Evolutionary conservation across 345 rosid species (phyloP).

Genomic region (Salix koriyanagi): DNA sequence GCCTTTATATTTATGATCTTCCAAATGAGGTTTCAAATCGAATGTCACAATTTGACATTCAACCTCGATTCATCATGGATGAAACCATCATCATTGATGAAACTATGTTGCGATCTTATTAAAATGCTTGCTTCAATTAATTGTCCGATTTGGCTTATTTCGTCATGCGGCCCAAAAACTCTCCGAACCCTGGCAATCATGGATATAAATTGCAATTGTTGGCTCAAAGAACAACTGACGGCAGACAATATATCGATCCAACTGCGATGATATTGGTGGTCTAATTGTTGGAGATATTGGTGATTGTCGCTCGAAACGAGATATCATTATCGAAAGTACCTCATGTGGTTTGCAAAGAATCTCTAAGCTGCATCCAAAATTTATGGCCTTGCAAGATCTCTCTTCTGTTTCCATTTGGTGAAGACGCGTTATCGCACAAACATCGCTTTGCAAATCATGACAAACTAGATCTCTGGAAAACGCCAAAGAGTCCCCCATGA

Average conservation of each 20-base stretch:
- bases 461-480: accelerated
- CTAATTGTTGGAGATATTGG: background rate
- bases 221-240: background rate
- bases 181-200: too few species aligned
- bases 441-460: background rate
- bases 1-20: too few species aligned
- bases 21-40: too few species aligned
- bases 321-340: background rate
- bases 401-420: background rate
- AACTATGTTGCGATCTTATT: too few species aligned
- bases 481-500: background rate
- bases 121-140: too few species aligned
- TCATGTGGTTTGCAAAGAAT: background rate
- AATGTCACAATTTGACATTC: too few species aligned
- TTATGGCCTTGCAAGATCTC: background rate
- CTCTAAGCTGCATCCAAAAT: background rate
- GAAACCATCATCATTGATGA: too few species aligned
- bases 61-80: too few species aligned
- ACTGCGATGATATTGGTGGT: background rate
- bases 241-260: background rate
- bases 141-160: too few species aligned
- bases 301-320: accelerated
- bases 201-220: too few species aligned
- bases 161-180: too few species aligned
- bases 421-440: background rate